Evolutionary conservation across 2,329 filamentous ascomycete species (phyloP), one percentile per base, ranked within the genome.

Genomic region (Hawksworthiomyces lignivorus): DNA sequence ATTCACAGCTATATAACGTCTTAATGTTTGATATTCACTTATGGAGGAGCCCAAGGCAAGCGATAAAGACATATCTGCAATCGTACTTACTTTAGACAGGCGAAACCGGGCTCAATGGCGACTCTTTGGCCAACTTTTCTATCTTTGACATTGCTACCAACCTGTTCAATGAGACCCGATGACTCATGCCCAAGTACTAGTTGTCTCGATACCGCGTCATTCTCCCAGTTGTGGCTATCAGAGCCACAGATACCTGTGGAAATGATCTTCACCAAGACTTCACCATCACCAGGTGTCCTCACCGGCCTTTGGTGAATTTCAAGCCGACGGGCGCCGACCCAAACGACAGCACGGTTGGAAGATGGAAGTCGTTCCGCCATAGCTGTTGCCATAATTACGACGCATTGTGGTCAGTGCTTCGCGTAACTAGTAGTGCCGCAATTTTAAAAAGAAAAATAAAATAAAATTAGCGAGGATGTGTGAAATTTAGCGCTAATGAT

Each of bases 131-230:
- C 79, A 9, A 49, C 42, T 5, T 20, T 14, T 3, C 49, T 42
- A 15, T 69, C 55, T 44, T 68, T 62, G 48, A 80, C 68, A 43
- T 54, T 58, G 20, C 59, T 65, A 3, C 76, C 77, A 15, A 78
- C 58, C 18, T 66, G 68, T 36, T 73, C 69, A 32, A 83, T 69
- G 6, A 75, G 64, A 32, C 80, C 80, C 3, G 75, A 67, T 32
- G 77, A 82, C 58, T 84, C 81, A 58, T 85, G 81, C 50, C 80
- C 80, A 5, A 54, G 45, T 5, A 54, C 46, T 2, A 54, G 39
- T 31, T 50, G 48, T 6, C 42, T 39, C 7, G 52, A 54, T 7
- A 51, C 41, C 18, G 33, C 46, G 30, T 46, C 45, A 26, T 48
- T 52, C 37, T 52, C 50, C 48, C 50, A 56, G 33, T 54, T 54